A percentile compares a stretch with the other conserved stretches of the same genome.
These are phyloP conservation scores for Westerdykella ornata DNA, from an alignment of 2,329 filamentous ascomycete species.

Conservation along the genomic window DNA sequence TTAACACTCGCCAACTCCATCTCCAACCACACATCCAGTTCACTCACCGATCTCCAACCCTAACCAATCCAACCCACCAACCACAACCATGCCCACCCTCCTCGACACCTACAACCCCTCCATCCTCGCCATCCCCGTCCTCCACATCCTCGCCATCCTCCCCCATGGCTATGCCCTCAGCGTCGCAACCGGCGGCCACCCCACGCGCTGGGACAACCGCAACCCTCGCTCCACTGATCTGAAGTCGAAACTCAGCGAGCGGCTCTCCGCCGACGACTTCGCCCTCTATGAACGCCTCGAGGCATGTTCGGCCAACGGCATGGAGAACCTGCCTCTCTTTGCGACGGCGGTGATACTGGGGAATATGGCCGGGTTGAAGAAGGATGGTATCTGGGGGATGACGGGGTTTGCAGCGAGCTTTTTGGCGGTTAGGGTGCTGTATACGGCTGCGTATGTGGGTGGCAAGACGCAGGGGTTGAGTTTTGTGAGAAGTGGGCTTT, in stretches of 20 bases:
- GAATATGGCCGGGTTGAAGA: constrained; percentile 35
- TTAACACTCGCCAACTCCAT: no score
- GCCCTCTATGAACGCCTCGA: constrained; percentile 42
- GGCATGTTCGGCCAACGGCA: constrained; percentile 42
- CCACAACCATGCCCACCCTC: constrained; percentile 13
- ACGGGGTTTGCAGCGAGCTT: constrained; percentile 34
- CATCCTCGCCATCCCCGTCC: constrained; percentile 42
- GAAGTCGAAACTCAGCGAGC: constrained; percentile 33
- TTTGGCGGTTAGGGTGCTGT: constrained; percentile 32
- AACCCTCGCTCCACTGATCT: constrained; percentile 37
- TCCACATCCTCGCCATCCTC: constrained; percentile 38
- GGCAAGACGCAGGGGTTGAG: constrained; percentile 19
- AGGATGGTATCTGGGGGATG: constrained; percentile 23
- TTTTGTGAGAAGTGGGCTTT: constrained; percentile 15
- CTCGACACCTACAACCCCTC: constrained; percentile 32
- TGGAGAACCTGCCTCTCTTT: constrained; percentile 45
- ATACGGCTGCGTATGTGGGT: constrained; percentile 36
- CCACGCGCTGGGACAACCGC: constrained; percentile 39
- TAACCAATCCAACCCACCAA: neutral
- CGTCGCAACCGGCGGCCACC: constrained; percentile 34
- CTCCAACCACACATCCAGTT: no score
- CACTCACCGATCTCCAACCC: no score
- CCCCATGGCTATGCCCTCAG: constrained; percentile 38
- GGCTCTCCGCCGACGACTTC: constrained; percentile 33
- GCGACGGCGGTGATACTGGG: constrained; percentile 40